Evolutionary conservation across 306 rosid genomes (phyloP), one percentile per base, ranked within the genome.

Genomic region (Biancaea sappan): DNA sequence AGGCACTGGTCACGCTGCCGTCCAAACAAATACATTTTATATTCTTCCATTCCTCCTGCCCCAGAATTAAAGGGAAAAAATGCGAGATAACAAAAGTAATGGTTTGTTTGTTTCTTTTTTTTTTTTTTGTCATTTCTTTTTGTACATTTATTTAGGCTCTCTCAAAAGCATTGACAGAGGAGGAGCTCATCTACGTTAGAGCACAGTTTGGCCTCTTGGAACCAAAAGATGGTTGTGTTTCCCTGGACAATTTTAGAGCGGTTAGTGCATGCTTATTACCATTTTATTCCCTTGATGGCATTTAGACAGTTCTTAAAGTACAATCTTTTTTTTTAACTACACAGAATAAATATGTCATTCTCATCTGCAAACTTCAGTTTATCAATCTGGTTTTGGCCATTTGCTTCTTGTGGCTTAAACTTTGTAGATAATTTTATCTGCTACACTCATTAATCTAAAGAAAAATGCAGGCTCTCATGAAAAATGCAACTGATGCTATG

Each of bases 401-500:
- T 16, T 59, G 40, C 32, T n/a, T 75, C 65, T 57, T 65, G 62
- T n/a, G 31, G 44, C 41, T 72, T 35, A 43, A 66, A 44, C 52
- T 34, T 25, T 56, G 14, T 31, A 40, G 31, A 38, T 54, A 59
- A 44, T 56, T 60, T 60, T 19, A 35, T 66, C 46, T 67, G 5
- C 73, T 34, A 38, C 18, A n/a, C n/a, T n/a, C n/a, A n/a, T n/a
- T n/a, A 71, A 38, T 11, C 31, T n/a, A 58, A 66, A 74, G 41
- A 54, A 29, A 63, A 52, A 31, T 82, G 47, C 94, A 94, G 98
- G 97, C 94, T 65, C 95, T 94, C 73, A 58, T 73, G 89, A 90
- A 85, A 83, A 87, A 87, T 80, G 83, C 90, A 68, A 94, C 98
- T 18, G 96, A 91, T 76, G 90, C 97, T 64, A 94, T 91, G 98